A percentile compares a stretch with the other conserved stretches of the same genome.
phyloP scores from a whole-genome alignment of 2,329 filamentous ascomycete species.

The Fusarium sp. region DNA sequence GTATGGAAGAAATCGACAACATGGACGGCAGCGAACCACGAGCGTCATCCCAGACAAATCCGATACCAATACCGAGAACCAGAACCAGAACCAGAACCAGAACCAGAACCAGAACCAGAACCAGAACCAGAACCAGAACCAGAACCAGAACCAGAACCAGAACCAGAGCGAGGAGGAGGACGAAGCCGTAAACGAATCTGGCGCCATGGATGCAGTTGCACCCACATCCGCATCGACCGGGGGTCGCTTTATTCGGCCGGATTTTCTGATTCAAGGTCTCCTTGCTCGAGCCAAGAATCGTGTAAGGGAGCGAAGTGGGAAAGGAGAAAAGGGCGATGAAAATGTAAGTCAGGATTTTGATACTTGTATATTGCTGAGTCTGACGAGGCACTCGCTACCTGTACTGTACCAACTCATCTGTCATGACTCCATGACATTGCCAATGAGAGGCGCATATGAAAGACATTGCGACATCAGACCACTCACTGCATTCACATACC shows the following conservation, averaged over 20 bases:
- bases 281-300: conserved; percentile 42
- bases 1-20: conserved; percentile 15
- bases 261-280: conserved; percentile 39
- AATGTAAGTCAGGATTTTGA: conserved; percentile 39
- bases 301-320: conserved; percentile 38
- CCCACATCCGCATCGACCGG: conserved; percentile 13
- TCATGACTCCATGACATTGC: conserved; percentile 15
- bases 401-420: background rate
- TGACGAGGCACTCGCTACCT: conserved; percentile 3
- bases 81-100: background rate
- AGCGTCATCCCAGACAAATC: conserved; percentile 11
- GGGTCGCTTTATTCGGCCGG: conserved; percentile 36
- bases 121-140: background rate
- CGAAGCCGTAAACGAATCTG: conserved; percentile 19
- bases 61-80: background rate
- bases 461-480: conserved; percentile 38
- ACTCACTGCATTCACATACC: conserved; percentile 30
- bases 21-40: conserved; percentile 18
- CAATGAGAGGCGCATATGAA: conserved; percentile 14
- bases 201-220: conserved; percentile 15
- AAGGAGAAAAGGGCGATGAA: conserved; percentile 18
- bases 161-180: background rate
- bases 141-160: background rate
- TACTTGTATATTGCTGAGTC: background rate
- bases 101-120: background rate